phyloP scores from a whole-genome alignment of 495 filamentous ascomycete species.

The Aspergillus homomorphus region DNA sequence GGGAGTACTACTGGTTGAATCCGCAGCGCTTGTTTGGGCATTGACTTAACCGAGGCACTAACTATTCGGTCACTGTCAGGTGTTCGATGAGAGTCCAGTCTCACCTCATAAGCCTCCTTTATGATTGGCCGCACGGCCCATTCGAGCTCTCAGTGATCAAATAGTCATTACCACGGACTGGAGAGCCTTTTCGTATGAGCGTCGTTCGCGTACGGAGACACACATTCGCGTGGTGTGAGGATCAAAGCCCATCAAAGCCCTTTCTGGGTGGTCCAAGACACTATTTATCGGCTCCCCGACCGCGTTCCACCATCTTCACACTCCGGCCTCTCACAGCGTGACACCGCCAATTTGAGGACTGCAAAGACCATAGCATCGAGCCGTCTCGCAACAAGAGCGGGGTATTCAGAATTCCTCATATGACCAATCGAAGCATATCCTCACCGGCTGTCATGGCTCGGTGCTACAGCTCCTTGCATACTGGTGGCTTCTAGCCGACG shows the following conservation, averaged over 20 bases:
- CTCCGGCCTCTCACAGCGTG: neutral
- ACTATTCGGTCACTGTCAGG: neutral
- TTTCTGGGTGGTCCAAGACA: neutral
- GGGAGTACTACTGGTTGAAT: neutral
- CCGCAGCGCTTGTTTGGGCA: neutral
- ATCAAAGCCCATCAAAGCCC: neutral
- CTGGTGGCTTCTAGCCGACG: neutral
- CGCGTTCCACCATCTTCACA: neutral
- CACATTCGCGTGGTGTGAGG: no score
- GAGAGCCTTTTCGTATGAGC: no score
- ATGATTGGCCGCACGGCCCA: neutral
- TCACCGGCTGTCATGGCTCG: neutral
- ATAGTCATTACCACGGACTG: no score
- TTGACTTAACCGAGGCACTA: neutral
- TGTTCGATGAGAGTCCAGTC: neutral
- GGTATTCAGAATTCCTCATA: neutral
- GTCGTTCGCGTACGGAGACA: no score
- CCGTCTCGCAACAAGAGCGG: neutral
- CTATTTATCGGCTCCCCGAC: neutral
- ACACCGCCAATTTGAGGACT: neutral
- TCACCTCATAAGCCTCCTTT: no score
- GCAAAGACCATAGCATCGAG: neutral
- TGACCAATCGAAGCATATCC: neutral
- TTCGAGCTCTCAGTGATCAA: no score
- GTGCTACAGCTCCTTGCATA: neutral